phyloP scores from a whole-genome alignment of 1,284 basidiomycete species.

The Kalmanozyma brasiliensis region DNA sequence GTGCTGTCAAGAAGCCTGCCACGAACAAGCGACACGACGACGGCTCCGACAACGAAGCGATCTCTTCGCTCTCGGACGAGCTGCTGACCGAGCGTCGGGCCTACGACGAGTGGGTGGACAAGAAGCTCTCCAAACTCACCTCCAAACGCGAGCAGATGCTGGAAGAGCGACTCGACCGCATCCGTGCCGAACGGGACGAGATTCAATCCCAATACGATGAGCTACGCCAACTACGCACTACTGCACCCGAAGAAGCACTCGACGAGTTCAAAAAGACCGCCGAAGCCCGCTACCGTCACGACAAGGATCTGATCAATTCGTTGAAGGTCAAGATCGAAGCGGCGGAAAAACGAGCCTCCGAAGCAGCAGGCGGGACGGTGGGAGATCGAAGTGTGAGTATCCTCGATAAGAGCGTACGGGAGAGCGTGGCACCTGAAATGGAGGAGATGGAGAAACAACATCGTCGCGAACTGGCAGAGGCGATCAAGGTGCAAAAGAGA shows the following conservation, averaged over 20 bases:
- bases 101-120: slow-evolving; percentile 43
- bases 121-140: slow-evolving; percentile 36
- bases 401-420: slow-evolving; percentile 30
- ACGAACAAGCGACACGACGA: slow-evolving; percentile 7
- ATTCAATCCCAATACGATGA: slow-evolving; percentile 63
- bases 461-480: slow-evolving; percentile 32
- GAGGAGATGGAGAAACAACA: slow-evolving; percentile 41
- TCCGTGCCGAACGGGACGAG: slow-evolving; percentile 54
- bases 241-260: slow-evolving; percentile 53
- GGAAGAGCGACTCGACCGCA: slow-evolving; percentile 40
- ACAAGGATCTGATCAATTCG: slow-evolving; percentile 41
- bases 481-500: slow-evolving; percentile 10
- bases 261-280: slow-evolving; percentile 55
- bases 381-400: slow-evolving; percentile 41
- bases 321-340: slow-evolving; percentile 51
- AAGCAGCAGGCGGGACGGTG: slow-evolving; percentile 15
- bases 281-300: slow-evolving; percentile 52
- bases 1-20: slow-evolving; percentile 18
- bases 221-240: slow-evolving; percentile 55
- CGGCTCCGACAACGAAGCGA: slow-evolving; percentile 6
- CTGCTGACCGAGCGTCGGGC: slow-evolving; percentile 29
- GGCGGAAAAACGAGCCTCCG: slow-evolving; percentile 36
- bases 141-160: slow-evolving; percentile 50
- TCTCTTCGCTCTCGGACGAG: slow-evolving; percentile 21
- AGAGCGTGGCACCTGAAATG: slow-evolving; percentile 34